Conservation (phyloP, 2,329 filamentous ascomycete species). For the Trichoderma afroharzianum region DNA sequence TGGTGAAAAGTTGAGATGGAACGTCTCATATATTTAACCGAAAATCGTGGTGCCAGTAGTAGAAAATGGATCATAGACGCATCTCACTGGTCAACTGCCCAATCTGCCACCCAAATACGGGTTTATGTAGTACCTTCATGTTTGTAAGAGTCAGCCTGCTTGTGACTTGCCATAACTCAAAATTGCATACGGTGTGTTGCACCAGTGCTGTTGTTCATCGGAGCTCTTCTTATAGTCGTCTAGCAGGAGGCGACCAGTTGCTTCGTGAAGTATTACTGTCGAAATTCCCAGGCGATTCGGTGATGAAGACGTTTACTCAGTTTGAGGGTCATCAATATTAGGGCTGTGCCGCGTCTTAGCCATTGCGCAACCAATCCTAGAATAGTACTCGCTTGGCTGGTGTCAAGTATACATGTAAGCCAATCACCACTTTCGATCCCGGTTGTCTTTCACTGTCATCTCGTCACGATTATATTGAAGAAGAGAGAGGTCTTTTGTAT, state of each 20-base stretch:
- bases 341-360: not conserved
- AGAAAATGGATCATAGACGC: not conserved
- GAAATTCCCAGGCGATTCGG: not conserved
- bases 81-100: not conserved
- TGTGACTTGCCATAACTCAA: not conserved
- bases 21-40: too few species aligned
- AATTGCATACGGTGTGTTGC: not conserved
- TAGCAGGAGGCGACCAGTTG: not conserved
- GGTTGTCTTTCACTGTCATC: too few species aligned
- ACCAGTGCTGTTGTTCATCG: not conserved
- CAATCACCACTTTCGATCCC: too few species aligned
- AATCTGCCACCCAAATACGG: not conserved
- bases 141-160: not conserved
- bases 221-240: not conserved
- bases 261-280: not conserved
- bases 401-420: not conserved
- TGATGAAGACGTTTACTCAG: not conserved
- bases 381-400: not conserved
- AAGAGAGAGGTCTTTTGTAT: too few species aligned
- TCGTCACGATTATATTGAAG: too few species aligned
- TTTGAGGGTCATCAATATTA: not conserved
- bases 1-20: too few species aligned
- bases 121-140: not conserved
- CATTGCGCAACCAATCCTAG: not conserved
- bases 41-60: too few species aligned